Evolutionary conservation across 2,329 filamentous ascomycete genomes (phyloP), one percentile per base, ranked within the genome.

Genomic region (Cladosporium sp.): DNA sequence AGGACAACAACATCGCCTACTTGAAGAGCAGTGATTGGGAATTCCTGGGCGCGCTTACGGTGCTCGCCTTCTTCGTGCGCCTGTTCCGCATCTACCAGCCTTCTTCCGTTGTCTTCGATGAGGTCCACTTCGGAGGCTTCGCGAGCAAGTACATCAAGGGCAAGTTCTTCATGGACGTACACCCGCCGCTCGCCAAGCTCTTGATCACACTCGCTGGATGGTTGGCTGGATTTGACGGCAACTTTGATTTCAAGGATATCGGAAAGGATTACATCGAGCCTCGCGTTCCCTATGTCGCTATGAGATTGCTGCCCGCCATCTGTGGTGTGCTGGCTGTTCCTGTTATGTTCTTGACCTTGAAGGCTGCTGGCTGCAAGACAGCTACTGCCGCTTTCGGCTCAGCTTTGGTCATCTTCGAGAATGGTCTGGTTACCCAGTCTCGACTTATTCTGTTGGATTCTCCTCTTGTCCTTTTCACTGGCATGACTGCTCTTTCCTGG

Each of bases 161-260:
- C 76, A 90, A 86, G 78, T 99, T 99, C 86, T 99, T 99, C 80
- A 99, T 99, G 95, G 95, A 99, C 78, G 95, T 99, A n/a, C 95
- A 99, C 78, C 95, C 95, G 36, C 95, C 95, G 55, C 86, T 99
- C 68, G 95, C 95, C 71, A 99, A 99, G 84, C 88, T 99, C 77
- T 88, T 99, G 72, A 94, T 99, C 75, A 96, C 95, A 62, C 87
- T 99, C 68, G 93, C 93, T 70, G 95, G 94, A 73, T 99, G 91
- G 89, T 81, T 97, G 70, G 95, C 93, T 74, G 95, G 95, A 64
- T 99, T 98, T 79, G 87, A 97, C 76, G 95, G 95, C 70, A 86
- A 92, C 69, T 99, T 99, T 78, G 95, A 98, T 79, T 99, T 99
- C 85, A 99, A 98, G 84, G 93, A 99, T 73, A 99, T 99, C 80